Percentiles rank a stretch among this genome's conserved stretches.
Evolutionary conservation across 2,329 filamentous ascomycete genomes (phyloP).

Genomic region (Apiospora kogelbergensis): DNA sequence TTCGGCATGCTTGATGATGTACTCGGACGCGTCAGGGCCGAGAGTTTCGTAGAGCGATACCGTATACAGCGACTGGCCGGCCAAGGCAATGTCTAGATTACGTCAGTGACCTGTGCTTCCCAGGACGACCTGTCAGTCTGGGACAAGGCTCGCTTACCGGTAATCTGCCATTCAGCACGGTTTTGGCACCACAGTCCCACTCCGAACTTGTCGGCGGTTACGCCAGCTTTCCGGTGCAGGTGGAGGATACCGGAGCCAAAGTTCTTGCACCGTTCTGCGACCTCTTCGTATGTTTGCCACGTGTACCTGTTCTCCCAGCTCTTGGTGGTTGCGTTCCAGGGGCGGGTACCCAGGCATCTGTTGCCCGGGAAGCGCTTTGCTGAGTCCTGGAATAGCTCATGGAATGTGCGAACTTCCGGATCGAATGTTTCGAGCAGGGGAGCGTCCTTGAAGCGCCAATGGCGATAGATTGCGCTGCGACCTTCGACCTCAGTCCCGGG

Average conservation of each 20-base stretch:
- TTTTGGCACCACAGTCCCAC: slow-evolving; percentile 87
- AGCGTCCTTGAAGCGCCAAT: slow-evolving; percentile 74
- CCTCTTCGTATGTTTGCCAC: slow-evolving; percentile 80
- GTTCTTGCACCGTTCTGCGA: slow-evolving; percentile 77
- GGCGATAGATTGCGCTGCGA: slow-evolving; percentile 76
- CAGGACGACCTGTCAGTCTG: neutral
- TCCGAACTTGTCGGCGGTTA: slow-evolving; percentile 67
- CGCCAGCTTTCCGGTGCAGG: slow-evolving; percentile 71
- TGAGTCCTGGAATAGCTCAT: slow-evolving; percentile 77
- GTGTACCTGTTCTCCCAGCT: slow-evolving; percentile 72
- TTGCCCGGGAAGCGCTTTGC: slow-evolving; percentile 63
- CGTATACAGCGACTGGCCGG: slow-evolving; percentile 83
- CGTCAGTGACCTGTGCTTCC: slow-evolving; percentile 14
- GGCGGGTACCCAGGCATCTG: slow-evolving; percentile 76
- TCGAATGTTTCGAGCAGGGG: slow-evolving; percentile 71
- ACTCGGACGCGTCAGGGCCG: slow-evolving; percentile 87
- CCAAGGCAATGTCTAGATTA: slow-evolving; percentile 72
- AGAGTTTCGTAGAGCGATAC: slow-evolving; percentile 97
- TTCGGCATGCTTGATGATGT: slow-evolving; percentile 89
- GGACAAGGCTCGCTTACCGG: slow-evolving; percentile 48
- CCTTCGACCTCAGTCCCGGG: slow-evolving; percentile 73
- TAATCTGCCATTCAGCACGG: slow-evolving; percentile 85
- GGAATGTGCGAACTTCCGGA: slow-evolving; percentile 67
- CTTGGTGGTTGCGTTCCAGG: slow-evolving; percentile 74
- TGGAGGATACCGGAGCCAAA: slow-evolving; percentile 84